Evolutionary conservation across 2,329 filamentous ascomycete genomes (phyloP), one percentile per base, ranked within the genome.

Genomic region (Pseudocercospora eumusae): DNA sequence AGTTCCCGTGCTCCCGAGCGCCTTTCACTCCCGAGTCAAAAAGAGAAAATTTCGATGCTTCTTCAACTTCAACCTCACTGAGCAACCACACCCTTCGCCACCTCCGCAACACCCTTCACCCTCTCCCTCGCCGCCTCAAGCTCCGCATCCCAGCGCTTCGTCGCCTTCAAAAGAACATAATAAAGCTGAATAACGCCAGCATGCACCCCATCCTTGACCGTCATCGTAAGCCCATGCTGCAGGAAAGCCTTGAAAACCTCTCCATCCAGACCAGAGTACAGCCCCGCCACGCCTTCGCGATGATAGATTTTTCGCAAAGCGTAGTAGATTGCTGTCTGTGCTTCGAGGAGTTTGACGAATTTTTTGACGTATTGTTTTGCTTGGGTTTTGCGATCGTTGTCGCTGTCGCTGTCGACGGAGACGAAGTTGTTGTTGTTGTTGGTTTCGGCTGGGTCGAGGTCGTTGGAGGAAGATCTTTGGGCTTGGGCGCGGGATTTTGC

Each of bases 161-260:
- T 73, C n/a, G 75, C 64, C 61, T 78, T 78, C n/a, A 89, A 76
- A 1, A 89, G 72, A 6, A 87, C 71, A 67, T 91, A 89, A 76
- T 93, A 96, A 4, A 88, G 70, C 65, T 85, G 85, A 62, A 96
- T 84, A 60, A 96, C 85, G 15, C 88, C 75, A 27, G 84, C 81
- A 73, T 96, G 90, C 8, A 95, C 84, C 4, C 84, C 78, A 60
- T 93, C 90, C 76, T 96, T 96, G 62, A 90, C 86, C 58, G 93
- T 79, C 90, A 96, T 96, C 0, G 92, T 93, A 56, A 92, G 83
- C 0, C 92, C 92, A 70, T 96, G 92, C 21, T 86, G 88, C 70
- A 96, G 88, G 77, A 96, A 96, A 0, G 90, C 89, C 70, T 92
- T 93, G 8, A 93, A 76, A 2, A 96, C 81, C 75, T 96, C 91